Conservation (phyloP, 2,329 filamentous ascomycete species). For the Neopestalotiopsis rosae region DNA sequence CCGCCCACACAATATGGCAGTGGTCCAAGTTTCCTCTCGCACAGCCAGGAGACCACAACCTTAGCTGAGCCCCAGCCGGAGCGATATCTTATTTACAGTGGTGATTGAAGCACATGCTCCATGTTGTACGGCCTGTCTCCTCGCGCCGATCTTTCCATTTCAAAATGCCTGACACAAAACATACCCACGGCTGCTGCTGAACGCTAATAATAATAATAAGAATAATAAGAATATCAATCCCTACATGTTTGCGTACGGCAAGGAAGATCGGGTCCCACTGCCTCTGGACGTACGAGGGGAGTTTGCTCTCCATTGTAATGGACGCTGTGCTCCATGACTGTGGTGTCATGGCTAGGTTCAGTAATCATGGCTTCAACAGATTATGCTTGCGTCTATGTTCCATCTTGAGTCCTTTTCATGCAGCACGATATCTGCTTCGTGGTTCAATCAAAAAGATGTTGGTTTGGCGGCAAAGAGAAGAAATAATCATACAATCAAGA, state of each 20-base stretch:
- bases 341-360: neutral
- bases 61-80: slow-evolving; percentile 5
- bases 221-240: neutral
- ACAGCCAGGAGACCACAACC: neutral
- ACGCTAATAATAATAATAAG: neutral
- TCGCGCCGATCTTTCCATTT: slow-evolving; percentile 13
- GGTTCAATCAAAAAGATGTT: neutral
- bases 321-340: neutral
- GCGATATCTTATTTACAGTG: slow-evolving; percentile 9
- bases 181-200: neutral
- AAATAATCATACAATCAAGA: neutral
- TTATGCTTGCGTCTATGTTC: neutral
- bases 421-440: neutral
- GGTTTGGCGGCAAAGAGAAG: neutral
- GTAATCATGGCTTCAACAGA: neutral
- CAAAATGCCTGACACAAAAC: slow-evolving; percentile 12
- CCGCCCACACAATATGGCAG: neutral
- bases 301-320: neutral
- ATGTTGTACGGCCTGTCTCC: slow-evolving; percentile 21
- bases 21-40: slow-evolving; percentile 5
- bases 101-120: slow-evolving; percentile 14
- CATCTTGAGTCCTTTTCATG: slow-evolving; percentile 1
- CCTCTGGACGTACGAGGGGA: neutral
- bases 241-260: neutral
- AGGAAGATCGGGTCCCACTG: neutral